Evolutionary conservation across 345 rosid species (phyloP), one percentile per base, ranked within the genome.

Genomic region (Mangifera indica): DNA sequence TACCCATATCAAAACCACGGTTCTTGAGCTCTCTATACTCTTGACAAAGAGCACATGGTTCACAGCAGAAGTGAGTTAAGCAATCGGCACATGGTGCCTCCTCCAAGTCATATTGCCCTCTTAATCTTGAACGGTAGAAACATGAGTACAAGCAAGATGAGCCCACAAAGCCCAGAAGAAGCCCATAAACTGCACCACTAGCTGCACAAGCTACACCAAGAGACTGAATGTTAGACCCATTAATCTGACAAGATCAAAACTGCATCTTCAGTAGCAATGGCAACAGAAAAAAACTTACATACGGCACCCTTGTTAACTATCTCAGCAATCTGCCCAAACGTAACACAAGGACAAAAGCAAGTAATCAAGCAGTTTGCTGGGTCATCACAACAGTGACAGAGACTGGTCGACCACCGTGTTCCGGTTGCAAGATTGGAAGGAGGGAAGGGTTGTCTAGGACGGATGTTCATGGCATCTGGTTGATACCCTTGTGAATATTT

Each of bases 1-100:
- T 85, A 3, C 85, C 86, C 85, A 85, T 85, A 63, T 85, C 87
- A 69, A 85, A 85, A 37, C 85, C 84, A 32, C 82, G 84, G 63
- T 79, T 77, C 73, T 72, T 81, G 76, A 83, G 87, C 78, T 85
- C 85, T 56, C 85, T 68, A 18, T 85, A 78, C 59, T 85, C 87
- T 63, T 85, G 89, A 76, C 87, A 82, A 76, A 82, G 88, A 0
- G 88, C 69, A 63, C 84, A 80, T 25, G 81, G 51, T 78, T 82
- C 82, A 59, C 85, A 84, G 57, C 82, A 80, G 73, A 80, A 82
- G 67, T 83, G 87, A 69, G 79, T 84, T 74, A 86, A 72, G 72
- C 89, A 86, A 83, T 83, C 89, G 14, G 76, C 85, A 66, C 75
- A 78, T 24, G 85, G 85, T 69, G 78, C 81, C 73, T 80, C 87